phyloP scores from a whole-genome alignment of 2,329 filamentous ascomycete species.

The Ceratocystiopsis brevicomis region DNA sequence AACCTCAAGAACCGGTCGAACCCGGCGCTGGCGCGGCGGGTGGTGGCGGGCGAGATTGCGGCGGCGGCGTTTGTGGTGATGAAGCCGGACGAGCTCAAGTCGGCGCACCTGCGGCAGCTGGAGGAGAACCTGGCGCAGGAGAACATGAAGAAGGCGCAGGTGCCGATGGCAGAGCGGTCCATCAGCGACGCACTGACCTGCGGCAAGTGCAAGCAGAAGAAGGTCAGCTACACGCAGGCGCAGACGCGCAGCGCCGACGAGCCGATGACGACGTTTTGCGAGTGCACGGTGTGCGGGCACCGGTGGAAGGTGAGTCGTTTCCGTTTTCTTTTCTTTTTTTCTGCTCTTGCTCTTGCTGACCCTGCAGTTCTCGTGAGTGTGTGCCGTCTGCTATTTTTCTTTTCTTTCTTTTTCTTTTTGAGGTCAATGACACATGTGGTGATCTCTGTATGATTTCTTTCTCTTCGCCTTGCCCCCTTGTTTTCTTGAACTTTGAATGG shows the following conservation, averaged over 20 bases:
- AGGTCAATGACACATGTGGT: neutral
- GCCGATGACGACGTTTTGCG: constrained; percentile 65
- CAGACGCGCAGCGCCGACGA: constrained; percentile 94
- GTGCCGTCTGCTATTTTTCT: neutral
- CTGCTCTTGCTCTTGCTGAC: neutral
- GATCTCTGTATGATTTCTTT: neutral
- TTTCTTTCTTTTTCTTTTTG: neutral
- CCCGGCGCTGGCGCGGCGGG: constrained; percentile 51
- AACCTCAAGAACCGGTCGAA: constrained; percentile 92
- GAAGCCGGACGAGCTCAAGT: constrained; percentile 82
- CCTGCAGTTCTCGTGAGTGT: neutral
- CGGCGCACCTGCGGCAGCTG: constrained; percentile 56
- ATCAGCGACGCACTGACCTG: constrained; percentile 79
- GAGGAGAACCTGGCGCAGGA: constrained; percentile 66
- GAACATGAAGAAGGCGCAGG: constrained; percentile 96
- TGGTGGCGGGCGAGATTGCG: constrained; percentile 55
- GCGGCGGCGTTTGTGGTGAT: constrained; percentile 64
- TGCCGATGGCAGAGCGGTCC: constrained; percentile 76
- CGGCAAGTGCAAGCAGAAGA: constrained; percentile 79
- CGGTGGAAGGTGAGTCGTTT: constrained; percentile 50
- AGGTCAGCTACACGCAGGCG: constrained; percentile 89
- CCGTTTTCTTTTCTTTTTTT: neutral
- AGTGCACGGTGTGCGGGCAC: constrained; percentile 50
- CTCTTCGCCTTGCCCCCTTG: neutral
- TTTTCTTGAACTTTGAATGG: neutral